A percentile compares a stretch with the other conserved stretches of the same genome.
These are phyloP conservation scores for Fusarium brevicatenulatum DNA, from an alignment of 2,329 filamentous ascomycete genomes.

Conservation along the genomic window DNA sequence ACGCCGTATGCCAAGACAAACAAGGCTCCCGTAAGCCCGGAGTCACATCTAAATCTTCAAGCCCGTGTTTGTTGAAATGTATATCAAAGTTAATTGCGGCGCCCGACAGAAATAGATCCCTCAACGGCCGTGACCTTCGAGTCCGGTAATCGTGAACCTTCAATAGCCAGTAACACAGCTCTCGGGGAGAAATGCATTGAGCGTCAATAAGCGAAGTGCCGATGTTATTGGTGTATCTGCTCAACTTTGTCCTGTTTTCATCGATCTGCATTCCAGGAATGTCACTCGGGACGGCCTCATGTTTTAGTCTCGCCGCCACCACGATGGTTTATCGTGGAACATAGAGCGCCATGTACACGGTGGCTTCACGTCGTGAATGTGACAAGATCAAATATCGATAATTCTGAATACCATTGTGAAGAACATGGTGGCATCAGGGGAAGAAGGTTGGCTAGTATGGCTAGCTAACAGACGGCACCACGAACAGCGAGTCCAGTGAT, in stretches of 20 bases:
- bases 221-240: background rate
- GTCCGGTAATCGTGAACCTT: background rate
- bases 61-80: background rate
- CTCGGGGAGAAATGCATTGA: background rate
- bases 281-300: background rate
- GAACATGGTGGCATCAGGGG: background rate
- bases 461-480: constrained; percentile 3
- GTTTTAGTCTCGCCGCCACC: background rate
- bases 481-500: background rate
- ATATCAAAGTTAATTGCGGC: background rate
- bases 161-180: background rate
- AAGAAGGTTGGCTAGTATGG: background rate
- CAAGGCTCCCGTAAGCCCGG: background rate
- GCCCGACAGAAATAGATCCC: background rate
- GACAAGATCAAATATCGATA: background rate
- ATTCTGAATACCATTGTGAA: background rate
- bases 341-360: background rate
- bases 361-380: constrained; percentile 10
- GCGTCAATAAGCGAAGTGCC: background rate
- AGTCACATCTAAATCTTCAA: background rate
- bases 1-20: background rate
- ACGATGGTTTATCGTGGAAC: background rate
- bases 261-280: constrained; percentile 21
- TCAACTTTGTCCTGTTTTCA: background rate
- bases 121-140: background rate